These are phyloP conservation scores for Pyrenophora tritici-repentis DNA, from an alignment of 2,329 filamentous ascomycete species.

Conservation along the genomic window DNA sequence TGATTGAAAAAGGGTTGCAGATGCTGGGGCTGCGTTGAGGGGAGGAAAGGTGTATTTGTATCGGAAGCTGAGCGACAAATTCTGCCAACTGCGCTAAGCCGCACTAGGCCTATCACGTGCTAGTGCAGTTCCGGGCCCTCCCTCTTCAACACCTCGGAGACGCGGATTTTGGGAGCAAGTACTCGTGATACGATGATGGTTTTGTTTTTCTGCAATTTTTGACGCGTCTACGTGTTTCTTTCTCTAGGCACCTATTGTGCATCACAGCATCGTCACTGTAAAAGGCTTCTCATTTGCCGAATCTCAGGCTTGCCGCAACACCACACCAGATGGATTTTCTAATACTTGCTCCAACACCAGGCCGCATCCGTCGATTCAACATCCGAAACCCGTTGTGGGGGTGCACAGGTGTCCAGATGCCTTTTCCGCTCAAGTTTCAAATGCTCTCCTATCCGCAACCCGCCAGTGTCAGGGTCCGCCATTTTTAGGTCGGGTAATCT, in stretches of 20 bases:
- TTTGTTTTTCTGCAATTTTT: background rate
- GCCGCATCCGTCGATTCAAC: slow-evolving; percentile 13
- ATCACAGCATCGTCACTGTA: background rate
- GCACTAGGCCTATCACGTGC: slow-evolving; percentile 24
- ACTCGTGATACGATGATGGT: slow-evolving; percentile 1
- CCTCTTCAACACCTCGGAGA: slow-evolving; percentile 31
- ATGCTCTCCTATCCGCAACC: slow-evolving; percentile 15
- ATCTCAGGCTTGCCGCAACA: slow-evolving; percentile 28
- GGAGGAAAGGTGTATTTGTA: slow-evolving; percentile 34
- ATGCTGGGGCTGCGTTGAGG: slow-evolving; percentile 7
- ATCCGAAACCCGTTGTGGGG: slow-evolving; percentile 23
- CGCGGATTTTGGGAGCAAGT: slow-evolving; percentile 15
- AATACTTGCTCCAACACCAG: slow-evolving; percentile 18
- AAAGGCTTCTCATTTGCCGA: too few species aligned
- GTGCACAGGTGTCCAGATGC: slow-evolving; percentile 31
- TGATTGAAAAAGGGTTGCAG: slow-evolving; percentile 24
- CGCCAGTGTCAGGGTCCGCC: slow-evolving; percentile 17
- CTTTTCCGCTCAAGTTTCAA: slow-evolving; percentile 18
- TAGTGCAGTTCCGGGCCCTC: slow-evolving; percentile 19
- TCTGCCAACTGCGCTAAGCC: slow-evolving; percentile 31
- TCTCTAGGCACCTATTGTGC: too few species aligned
- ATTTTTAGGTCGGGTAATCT: slow-evolving; percentile 27
- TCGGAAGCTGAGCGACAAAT: slow-evolving; percentile 24
- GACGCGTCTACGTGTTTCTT: too few species aligned
- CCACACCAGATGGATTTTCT: slow-evolving; percentile 19